Conservation (phyloP, 2,329 filamentous ascomycete genomes). For the Verticillium nonalfalfae region DNA sequence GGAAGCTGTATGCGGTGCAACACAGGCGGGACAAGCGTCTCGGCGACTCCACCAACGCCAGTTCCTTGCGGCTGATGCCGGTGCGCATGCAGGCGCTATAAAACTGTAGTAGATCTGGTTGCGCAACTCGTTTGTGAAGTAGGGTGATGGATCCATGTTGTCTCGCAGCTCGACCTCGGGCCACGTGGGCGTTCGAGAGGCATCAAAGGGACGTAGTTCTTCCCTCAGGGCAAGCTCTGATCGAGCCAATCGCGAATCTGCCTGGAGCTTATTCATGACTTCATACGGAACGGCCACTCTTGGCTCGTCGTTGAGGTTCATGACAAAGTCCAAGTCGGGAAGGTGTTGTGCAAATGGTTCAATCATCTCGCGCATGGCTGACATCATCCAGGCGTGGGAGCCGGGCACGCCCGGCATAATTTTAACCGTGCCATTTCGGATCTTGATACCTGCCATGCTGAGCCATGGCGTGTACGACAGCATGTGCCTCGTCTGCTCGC, state of each 20-base stretch:
- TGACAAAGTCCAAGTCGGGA: conserved; percentile 76
- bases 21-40: conserved; percentile 59
- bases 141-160: conserved; percentile 21
- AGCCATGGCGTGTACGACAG: conserved; percentile 35
- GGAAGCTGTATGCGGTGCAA: conserved; percentile 57
- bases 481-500: conserved; percentile 42
- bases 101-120: conserved; percentile 30
- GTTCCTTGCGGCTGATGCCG: conserved; percentile 51
- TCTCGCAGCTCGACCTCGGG: conserved; percentile 1
- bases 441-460: conserved; percentile 59
- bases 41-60: conserved; percentile 57
- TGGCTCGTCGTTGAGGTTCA: conserved; percentile 74
- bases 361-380: conserved; percentile 53
- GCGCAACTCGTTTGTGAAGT: conserved; percentile 9
- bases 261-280: conserved; percentile 30
- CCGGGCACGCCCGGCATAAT: conserved; percentile 23
- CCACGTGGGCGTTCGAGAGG: conserved; percentile 16
- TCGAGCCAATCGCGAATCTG: neutral
- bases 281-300: conserved; percentile 66
- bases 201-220: neutral
- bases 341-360: conserved; percentile 64
- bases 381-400: conserved; percentile 29
- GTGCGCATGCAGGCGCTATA: conserved; percentile 51
- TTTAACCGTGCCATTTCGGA: conserved; percentile 55
- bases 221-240: neutral